Evolutionary conservation across 192 early-diverging fungal species (phyloP), one percentile per base, ranked within the genome.

Genomic region (Entophlyctis luteolus): DNA sequence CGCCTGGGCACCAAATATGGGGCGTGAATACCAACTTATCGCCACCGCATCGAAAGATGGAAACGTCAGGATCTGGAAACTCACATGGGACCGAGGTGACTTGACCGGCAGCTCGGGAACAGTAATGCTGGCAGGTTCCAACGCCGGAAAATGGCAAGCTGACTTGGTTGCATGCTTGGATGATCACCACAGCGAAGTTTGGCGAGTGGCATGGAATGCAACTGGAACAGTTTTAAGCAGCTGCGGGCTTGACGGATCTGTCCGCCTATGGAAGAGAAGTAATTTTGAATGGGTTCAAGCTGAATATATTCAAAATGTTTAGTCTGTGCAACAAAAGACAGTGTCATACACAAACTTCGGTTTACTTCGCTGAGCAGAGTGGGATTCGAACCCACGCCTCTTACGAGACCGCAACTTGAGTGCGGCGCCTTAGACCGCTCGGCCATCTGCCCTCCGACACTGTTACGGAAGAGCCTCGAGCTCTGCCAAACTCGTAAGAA

Each of bases 201-300:
- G 92, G 92, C 68, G 87, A 14, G 90, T 91, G 0, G 84, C 88
- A 53, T 94, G 92, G 92, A 94, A 94, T 72, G 71, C 93, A 6
- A 90, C 87, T 2, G 91, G 91, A 2, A 93, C 91, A 0, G 86
- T 90, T 35, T 71, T 93, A 5, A 84, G 86, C 6, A 88, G 86
- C 4, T 87, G 88, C 53, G 92, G 92, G 3, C 89, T 90, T 58
- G 92, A 93, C 71, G 91, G 92, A 23, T 89, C 78, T 66, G 81
- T 94, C 25, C 78, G 89, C 0, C 68, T 94, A 34, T 94, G 92
- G 92, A 91, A 89, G 32, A n/a, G n/a, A n/a, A n/a, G n/a, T n/a
- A n/a, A n/a, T n/a, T n/a, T n/a, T n/a, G n/a, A n/a, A n/a, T n/a
- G n/a, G n/a, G n/a, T n/a, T n/a, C n/a, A n/a, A n/a, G n/a, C n/a